A percentile compares a stretch with the other conserved stretches of the same genome.
Conservation (phyloP, 192 early-diverging fungal species). For the Coemansia sp. region DNA sequence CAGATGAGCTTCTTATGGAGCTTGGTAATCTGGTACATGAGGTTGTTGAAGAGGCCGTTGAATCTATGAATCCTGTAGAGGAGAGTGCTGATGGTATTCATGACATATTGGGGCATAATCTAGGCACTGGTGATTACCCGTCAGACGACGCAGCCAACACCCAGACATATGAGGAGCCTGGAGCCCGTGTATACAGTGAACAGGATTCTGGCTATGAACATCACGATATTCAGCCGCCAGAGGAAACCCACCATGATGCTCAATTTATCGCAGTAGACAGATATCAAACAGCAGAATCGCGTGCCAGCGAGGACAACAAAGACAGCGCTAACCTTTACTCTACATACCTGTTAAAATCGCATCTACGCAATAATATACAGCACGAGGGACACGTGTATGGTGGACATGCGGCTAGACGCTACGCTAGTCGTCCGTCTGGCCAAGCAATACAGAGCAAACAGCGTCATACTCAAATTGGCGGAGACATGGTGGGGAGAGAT, state of each 20-base stretch:
- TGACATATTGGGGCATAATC: background rate
- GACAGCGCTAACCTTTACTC: slow-evolving; percentile 34
- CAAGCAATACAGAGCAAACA: slow-evolving; percentile 8
- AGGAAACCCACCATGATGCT: background rate
- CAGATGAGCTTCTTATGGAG: slow-evolving; percentile 42
- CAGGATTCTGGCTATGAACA: background rate
- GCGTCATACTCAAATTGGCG: background rate
- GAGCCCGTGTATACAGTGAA: background rate
- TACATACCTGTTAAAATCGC: slow-evolving; percentile 53
- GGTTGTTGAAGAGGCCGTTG: slow-evolving; percentile 22
- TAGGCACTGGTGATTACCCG: background rate
- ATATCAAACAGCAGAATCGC: background rate
- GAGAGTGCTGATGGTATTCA: slow-evolving; percentile 1
- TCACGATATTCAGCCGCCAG: background rate
- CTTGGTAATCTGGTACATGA: slow-evolving; percentile 32
- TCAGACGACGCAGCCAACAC: background rate
- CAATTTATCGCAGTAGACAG: background rate
- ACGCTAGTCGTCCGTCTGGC: slow-evolving; percentile 16
- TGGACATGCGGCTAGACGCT: slow-evolving; percentile 10
- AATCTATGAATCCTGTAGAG: background rate
- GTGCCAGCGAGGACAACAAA: slow-evolving; percentile 5
- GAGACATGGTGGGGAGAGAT: background rate
- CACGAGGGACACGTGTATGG: slow-evolving; percentile 9
- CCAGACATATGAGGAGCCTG: background rate
- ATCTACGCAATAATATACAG: slow-evolving; percentile 46